These are phyloP conservation scores for Amanita fuliginea DNA, from an alignment of 768 basidiomycete genomes.

Conservation along the genomic window DNA sequence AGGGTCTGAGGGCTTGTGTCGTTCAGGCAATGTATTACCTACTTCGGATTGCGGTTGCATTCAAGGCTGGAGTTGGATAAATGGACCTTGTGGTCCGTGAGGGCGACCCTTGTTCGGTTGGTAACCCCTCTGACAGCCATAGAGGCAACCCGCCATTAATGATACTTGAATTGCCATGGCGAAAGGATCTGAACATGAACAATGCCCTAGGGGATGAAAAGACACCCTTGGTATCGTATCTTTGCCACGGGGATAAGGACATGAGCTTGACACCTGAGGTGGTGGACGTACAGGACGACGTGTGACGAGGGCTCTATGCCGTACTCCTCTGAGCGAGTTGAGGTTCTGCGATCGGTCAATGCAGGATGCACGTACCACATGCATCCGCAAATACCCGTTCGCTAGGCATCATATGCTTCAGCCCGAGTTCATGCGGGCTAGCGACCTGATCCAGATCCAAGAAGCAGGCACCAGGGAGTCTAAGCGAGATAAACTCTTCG, in stretches of 20 bases:
- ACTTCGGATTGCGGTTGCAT: slow-evolving; percentile 45
- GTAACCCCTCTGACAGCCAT: slow-evolving; percentile 61
- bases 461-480: slow-evolving; percentile 63
- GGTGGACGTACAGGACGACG: slow-evolving; percentile 60
- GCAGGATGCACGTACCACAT: slow-evolving; percentile 47
- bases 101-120: slow-evolving; percentile 31
- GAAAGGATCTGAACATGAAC: slow-evolving; percentile 91
- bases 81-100: slow-evolving; percentile 15
- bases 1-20: slow-evolving; percentile 4
- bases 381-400: slow-evolving; percentile 61
- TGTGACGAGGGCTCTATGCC: slow-evolving; percentile 68
- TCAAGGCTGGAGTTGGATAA: slow-evolving; percentile 47
- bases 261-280: background rate
- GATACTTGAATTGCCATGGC: slow-evolving; percentile 77
- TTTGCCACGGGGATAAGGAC: slow-evolving; percentile 17
- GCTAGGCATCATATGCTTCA: slow-evolving; percentile 93
- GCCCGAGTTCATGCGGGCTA: slow-evolving; percentile 59
- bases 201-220: slow-evolving; percentile 90
- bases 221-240: slow-evolving; percentile 84
- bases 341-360: background rate
- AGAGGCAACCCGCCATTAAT: slow-evolving; percentile 88
- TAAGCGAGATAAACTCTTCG: slow-evolving; percentile 56
- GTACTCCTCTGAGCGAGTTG: slow-evolving; percentile 33
- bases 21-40: slow-evolving; percentile 9
- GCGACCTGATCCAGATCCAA: slow-evolving; percentile 77